Conservation (phyloP, 768 basidiomycete species). For the Termitomyces sp. region DNA sequence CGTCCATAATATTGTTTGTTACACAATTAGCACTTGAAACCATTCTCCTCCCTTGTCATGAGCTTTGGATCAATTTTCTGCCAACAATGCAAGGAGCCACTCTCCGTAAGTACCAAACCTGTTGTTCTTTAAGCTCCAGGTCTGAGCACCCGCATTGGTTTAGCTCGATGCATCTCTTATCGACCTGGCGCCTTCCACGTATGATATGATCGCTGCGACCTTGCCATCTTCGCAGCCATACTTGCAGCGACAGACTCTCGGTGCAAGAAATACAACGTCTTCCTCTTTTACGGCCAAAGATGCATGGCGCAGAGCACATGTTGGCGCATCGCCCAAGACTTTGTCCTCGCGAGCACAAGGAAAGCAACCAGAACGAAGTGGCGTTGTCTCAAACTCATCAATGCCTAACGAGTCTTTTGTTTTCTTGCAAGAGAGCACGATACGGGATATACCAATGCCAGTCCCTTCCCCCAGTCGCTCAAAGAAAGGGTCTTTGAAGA, state of each 20-base stretch:
- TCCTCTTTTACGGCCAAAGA: slow-evolving; percentile 49
- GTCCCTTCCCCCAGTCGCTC: slow-evolving; percentile 33
- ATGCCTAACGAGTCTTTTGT: slow-evolving; percentile 88
- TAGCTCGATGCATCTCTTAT: slow-evolving; percentile 89
- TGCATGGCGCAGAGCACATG: slow-evolving; percentile 56
- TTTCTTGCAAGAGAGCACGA: slow-evolving; percentile 78
- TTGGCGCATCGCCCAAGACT: slow-evolving; percentile 26
- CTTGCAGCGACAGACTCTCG: slow-evolving; percentile 29
- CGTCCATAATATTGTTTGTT: background rate
- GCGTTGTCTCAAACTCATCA: slow-evolving; percentile 21
- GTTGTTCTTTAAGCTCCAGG: background rate
- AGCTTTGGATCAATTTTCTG: slow-evolving; percentile 48
- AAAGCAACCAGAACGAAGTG: slow-evolving; percentile 49
- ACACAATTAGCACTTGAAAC: too few species aligned
- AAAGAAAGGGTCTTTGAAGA: slow-evolving; percentile 40
- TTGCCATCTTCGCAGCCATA: slow-evolving; percentile 48
- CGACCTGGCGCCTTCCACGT: slow-evolving; percentile 79
- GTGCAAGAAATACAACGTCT: slow-evolving; percentile 40
- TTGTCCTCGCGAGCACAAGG: slow-evolving; percentile 52
- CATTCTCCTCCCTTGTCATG: slow-evolving; percentile 19
- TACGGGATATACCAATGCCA: slow-evolving; percentile 61
- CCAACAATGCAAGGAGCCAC: slow-evolving; percentile 88
- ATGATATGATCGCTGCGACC: slow-evolving; percentile 75
- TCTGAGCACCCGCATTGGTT: background rate
- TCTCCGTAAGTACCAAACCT: slow-evolving; percentile 49